These are phyloP conservation scores for Rhodotorula taiwanensis DNA, from an alignment of 768 basidiomycete genomes.

Conservation along the genomic window DNA sequence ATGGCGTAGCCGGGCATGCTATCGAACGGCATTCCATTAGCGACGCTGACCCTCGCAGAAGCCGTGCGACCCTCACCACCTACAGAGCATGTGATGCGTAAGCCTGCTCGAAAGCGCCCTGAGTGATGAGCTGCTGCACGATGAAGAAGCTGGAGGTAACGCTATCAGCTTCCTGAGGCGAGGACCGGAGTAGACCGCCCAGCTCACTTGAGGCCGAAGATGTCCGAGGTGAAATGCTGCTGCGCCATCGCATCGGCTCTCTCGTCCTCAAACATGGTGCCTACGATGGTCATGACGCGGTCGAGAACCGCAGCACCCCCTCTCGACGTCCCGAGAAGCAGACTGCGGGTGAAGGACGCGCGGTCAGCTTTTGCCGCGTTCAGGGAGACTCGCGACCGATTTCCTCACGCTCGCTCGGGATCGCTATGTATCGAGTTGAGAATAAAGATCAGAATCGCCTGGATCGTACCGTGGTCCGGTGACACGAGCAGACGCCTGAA, in stretches of 20 bases:
- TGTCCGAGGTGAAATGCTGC: background rate
- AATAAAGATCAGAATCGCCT: constrained; percentile 28
- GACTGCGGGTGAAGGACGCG: background rate
- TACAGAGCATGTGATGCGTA: constrained; percentile 12
- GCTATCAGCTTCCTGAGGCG: accelerated
- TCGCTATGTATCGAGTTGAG: constrained; percentile 22
- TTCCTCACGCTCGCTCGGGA: constrained; percentile 7
- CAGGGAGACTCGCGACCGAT: no score
- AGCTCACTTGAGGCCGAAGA: constrained; percentile 12
- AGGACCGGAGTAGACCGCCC: background rate
- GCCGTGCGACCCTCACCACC: background rate
- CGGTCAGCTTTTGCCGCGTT: no score
- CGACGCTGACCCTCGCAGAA: no score
- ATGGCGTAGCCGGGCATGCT: constrained; percentile 22
- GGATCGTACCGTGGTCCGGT: constrained; percentile 20
- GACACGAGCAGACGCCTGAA: constrained; percentile 29
- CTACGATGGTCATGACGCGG: constrained; percentile 14
- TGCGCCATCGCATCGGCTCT: background rate
- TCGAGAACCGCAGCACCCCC: constrained; percentile 18
- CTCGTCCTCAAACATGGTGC: constrained; percentile 12
- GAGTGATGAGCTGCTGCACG: constrained; percentile 18
- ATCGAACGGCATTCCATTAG: no score
- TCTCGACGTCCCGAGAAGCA: constrained; percentile 19
- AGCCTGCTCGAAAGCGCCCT: background rate
- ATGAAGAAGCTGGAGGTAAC: constrained; percentile 14